Evolutionary conservation across 2,329 filamentous ascomycete species (phyloP).

Genomic region (Colletotrichum plurivorum): DNA sequence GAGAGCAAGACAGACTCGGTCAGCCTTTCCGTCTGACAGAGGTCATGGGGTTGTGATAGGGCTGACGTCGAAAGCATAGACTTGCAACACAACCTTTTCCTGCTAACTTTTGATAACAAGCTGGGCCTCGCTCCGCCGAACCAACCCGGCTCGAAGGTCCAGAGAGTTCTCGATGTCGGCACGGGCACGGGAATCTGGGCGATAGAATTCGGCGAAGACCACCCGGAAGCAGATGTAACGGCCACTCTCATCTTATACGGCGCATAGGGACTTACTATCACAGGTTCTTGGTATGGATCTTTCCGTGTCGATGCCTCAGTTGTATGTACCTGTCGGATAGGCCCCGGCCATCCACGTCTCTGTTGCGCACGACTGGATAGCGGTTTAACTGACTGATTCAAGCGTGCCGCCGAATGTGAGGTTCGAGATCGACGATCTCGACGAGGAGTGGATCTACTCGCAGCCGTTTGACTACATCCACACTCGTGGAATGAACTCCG

Average conservation of each 20-base stretch:
- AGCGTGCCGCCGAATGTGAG: slow-evolving; percentile 56
- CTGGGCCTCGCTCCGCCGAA: slow-evolving; percentile 25
- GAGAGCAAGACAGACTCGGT: slow-evolving; percentile 29
- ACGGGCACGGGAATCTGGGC: slow-evolving; percentile 49
- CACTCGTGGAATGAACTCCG: slow-evolving; percentile 67
- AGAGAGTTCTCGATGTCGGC: slow-evolving; percentile 45
- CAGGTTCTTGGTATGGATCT: slow-evolving; percentile 55
- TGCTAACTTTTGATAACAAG: slow-evolving; percentile 54
- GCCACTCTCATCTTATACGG: neutral
- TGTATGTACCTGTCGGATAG: slow-evolving; percentile 42
- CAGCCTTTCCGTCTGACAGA: slow-evolving; percentile 21
- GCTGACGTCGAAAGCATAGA: slow-evolving; percentile 47
- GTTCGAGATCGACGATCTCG: slow-evolving; percentile 55
- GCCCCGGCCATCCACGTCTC: neutral
- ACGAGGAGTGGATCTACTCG: slow-evolving; percentile 48
- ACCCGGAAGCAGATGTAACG: slow-evolving; percentile 48
- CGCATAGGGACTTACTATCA: neutral
- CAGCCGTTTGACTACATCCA: slow-evolving; percentile 72
- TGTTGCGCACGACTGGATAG: too few species aligned
- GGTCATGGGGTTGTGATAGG: neutral
- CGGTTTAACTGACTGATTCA: neutral
- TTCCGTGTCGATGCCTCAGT: slow-evolving; percentile 55
- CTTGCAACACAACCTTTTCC: slow-evolving; percentile 68
- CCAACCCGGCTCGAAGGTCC: slow-evolving; percentile 23
- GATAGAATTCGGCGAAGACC: slow-evolving; percentile 57